Base-by-base conservation (phyloP, 116 monocot species). In the Posidonia oceanica region DNA sequence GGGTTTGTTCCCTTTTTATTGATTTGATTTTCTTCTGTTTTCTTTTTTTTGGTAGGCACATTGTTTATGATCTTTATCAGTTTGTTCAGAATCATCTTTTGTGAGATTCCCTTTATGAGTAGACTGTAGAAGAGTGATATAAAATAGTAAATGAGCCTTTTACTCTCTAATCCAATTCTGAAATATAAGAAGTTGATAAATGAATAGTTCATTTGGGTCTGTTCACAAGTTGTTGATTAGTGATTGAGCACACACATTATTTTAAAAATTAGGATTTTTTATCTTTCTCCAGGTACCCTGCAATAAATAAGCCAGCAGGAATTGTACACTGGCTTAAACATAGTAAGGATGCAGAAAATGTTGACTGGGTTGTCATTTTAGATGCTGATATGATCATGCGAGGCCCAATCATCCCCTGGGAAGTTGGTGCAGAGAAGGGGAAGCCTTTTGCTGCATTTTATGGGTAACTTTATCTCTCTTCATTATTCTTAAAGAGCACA, bases 301-400 rank as follows among this genome's bases (percentile, higher is more conserved):
- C 98, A 63, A 88, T 98, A 58, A 93, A 98, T 78, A 98, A 98
- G 75, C 98, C 98, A 36, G 98, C 98, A 53, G 98, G 88, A 21
- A 70, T 98, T 72, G 72, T 88, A 36, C 93, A 98, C 80, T 98
- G 98, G 98, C 84, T 98, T 75, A 73, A 90, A 74, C 71, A 98
- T 75, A 98, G 90, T 71, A 64, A 82, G 83, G 98, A 98, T 79
- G 85, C 87, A 23, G 71, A 90, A 37, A 90, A 88, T 84, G 88
- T 90, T 71, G 98, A 98, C 72, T 98, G 98, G 98, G 90, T 98
- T 80, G 84, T 98, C 65, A 93, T 98, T 68, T 77, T 98, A 74
- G 98, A 98, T 83, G 98, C 98, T 21, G 98, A 98, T 78, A 90
- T 90, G 90, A 90, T 98, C 12, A 82, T 93, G 64, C 78, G 93